A percentile compares a stretch with the other conserved stretches of the same genome.
phyloP scores from a whole-genome alignment of 805 yeast species.

The Dipodascopsis uninucleata region DNA sequence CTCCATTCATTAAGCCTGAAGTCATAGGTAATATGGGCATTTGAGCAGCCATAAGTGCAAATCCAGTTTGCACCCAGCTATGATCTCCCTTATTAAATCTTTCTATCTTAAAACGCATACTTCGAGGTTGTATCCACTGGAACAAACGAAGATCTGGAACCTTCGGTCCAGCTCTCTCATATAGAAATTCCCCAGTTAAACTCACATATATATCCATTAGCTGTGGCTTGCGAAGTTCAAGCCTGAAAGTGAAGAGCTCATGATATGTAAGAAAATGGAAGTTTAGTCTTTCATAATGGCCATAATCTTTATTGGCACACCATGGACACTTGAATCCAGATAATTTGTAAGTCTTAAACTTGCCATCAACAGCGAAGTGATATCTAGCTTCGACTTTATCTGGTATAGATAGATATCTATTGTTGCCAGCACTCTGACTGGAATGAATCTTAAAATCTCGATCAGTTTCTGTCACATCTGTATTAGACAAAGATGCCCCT shows the following conservation, averaged over 20 bases:
- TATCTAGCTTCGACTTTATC: conserved; percentile 16
- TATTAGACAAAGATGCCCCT: not conserved
- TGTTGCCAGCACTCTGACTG: not conserved
- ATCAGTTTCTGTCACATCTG: not conserved
- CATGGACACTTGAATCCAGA: conserved; percentile 23
- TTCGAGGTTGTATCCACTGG: conserved; percentile 21
- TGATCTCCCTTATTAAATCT: conserved; percentile 14
- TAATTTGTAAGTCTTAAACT: conserved; percentile 16
- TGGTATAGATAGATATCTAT: conserved; percentile 11
- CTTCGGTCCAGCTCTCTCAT: conserved; percentile 17
- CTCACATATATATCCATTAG: conserved; percentile 19
- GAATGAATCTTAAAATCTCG: not conserved
- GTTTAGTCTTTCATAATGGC: conserved; percentile 12
- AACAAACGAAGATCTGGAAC: conserved; percentile 12
- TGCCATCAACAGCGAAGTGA: conserved; percentile 16
- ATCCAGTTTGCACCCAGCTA: conserved; percentile 20
- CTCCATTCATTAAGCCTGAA: no score
- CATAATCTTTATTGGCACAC: conserved; percentile 14
- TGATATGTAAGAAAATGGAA: conserved; percentile 22
- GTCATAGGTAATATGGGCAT: conserved; percentile 2
- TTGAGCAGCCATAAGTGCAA: conserved; percentile 3
- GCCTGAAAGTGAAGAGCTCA: conserved; percentile 16
- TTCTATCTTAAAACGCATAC: conserved; percentile 8
- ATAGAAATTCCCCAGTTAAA: conserved; percentile 15
- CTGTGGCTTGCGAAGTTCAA: conserved; percentile 12